Base-by-base conservation (phyloP, 176 grass and related monocot genomes). In the Canna indica region DNA sequence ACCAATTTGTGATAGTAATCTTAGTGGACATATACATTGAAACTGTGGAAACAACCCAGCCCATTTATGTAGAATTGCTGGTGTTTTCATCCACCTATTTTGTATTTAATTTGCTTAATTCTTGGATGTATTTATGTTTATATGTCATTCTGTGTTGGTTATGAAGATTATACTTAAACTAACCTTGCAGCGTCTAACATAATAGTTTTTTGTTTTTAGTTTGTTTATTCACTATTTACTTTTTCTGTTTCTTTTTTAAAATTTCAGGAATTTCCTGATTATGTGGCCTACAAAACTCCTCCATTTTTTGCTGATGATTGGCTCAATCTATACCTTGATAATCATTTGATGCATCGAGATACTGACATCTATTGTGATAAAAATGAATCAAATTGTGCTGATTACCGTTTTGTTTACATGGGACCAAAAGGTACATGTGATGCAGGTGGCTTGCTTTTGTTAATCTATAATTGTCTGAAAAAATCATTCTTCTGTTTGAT, bases 391-490 rank as follows among this genome's bases (percentile, higher is more conserved):
- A 91, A 91, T 70, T 96, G 86, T 91, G 63, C 88, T n/a, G 86
- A 96, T 59, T 96, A 96, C 69, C 79, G 88, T n/a, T 96, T 96
- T 83, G 88, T 91, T 84, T 96, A 91, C 83, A 91, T 96, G 79
- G 92, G 92, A 46, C 26, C 74, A 74, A 91, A 96, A 91, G 86
- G 92, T 96, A 84, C 75, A 25, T 56, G 24, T 77, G 41, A 72
- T 77, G 36, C 61, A 73, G 41, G 42, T 38, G 14, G n/a, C 63
- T 45, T 27, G 14, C 30, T 73, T 67, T 54, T 54, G 4, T 54
- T 54, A n/a, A 54, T 63, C 3, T 63, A 33, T 34, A 18, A 32
- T 18, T 17, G 4, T 33, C 4, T 34, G 16, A 63, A 2, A 54
- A 54, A 63, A 34, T 1, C 59, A 63, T 33, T 33, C n/a, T 72